A percentile compares a stretch with the other conserved stretches of the same genome.
Conservation (phyloP, 164 flowering plant species). For the Nymphaea thermarum region DNA sequence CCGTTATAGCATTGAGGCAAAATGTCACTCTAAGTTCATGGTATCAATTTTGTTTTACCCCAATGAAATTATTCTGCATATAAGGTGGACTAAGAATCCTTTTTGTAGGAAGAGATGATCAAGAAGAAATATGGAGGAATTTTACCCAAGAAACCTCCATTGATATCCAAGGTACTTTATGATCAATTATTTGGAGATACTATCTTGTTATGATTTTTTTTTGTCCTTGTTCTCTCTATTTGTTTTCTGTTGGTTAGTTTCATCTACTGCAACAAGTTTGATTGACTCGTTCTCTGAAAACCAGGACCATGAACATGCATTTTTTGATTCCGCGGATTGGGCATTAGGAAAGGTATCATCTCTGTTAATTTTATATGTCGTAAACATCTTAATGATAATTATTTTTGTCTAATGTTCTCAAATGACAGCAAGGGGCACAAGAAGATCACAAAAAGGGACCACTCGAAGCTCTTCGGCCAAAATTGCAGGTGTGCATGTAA, state of each 20-base stretch:
- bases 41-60: not conserved
- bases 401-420: not conserved
- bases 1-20: too few relatives aligned
- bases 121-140: constrained; percentile 82
- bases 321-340: constrained; percentile 73
- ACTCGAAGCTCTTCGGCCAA: constrained; percentile 51
- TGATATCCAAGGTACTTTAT: constrained; percentile 58
- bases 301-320: constrained; percentile 60
- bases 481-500: constrained; percentile 37
- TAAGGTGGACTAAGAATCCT: not conserved
- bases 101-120: constrained; percentile 44
- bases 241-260: not conserved
- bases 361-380: not conserved
- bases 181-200: not conserved
- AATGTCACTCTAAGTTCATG: not conserved
- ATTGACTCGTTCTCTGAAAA: not conserved
- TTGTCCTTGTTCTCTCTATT: not conserved
- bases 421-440: constrained; percentile 65
- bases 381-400: not conserved
- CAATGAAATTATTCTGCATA: not conserved
- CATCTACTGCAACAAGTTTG: not conserved
- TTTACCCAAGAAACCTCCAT: constrained; percentile 60
- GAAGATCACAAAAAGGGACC: constrained; percentile 55
- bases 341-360: constrained; percentile 49
- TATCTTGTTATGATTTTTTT: not conserved